phyloP scores from a whole-genome alignment of 441 rosid genomes.

The Aleurites moluccanus region DNA sequence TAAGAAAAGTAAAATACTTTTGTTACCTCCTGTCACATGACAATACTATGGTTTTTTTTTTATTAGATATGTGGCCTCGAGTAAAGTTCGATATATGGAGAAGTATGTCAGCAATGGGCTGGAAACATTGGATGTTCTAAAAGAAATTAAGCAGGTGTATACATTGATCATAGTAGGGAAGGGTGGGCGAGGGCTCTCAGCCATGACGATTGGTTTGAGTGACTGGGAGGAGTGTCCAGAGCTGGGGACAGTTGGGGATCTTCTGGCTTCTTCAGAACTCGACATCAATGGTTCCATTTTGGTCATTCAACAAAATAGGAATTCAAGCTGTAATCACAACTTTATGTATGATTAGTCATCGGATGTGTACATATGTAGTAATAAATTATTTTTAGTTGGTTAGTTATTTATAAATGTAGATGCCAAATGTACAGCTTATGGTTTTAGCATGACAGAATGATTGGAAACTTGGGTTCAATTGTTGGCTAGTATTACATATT shows the following conservation, averaged over 20 bases:
- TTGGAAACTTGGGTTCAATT: neutral
- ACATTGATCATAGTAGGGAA: conserved; percentile 73
- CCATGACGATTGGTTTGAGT: conserved; percentile 57
- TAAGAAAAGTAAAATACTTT: neutral
- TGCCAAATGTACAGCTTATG: neutral
- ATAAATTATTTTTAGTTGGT: neutral
- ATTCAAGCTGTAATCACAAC: conserved; percentile 19
- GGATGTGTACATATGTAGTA: neutral
- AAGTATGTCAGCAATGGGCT: conserved; percentile 48
- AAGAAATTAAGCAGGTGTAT: conserved; percentile 52
- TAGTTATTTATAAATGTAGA: conserved; percentile 5
- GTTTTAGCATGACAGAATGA: neutral
- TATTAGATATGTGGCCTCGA: conserved; percentile 52
- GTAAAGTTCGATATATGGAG: conserved; percentile 57
- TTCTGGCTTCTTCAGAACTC: conserved; percentile 66
- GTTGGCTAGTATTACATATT: neutral
- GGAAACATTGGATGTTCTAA: conserved; percentile 47
- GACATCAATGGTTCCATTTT: conserved; percentile 56
- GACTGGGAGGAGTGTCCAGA: conserved; percentile 92
- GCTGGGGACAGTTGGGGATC: conserved; percentile 70
- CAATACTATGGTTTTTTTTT: neutral
- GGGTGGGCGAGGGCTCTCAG: conserved; percentile 45
- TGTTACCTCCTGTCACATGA: neutral
- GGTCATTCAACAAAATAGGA: conserved; percentile 63
- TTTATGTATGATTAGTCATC: conserved; percentile 16